Conservation (phyloP, 2,329 filamentous ascomycete genomes). For the Alternaria postmessia region DNA sequence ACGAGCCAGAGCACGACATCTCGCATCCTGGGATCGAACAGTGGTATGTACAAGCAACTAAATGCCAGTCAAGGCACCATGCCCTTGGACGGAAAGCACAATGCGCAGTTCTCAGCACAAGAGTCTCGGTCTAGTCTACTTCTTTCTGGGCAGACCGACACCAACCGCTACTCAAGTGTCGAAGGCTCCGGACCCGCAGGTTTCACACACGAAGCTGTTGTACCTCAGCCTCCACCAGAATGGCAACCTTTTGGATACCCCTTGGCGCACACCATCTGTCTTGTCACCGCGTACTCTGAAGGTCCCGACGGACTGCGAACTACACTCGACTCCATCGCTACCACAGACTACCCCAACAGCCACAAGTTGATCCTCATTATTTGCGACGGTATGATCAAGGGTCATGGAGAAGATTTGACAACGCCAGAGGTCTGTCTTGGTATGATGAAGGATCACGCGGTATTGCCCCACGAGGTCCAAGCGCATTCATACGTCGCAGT, state of each 20-base stretch:
- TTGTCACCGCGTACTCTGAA: slow-evolving; percentile 97
- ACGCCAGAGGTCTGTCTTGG: slow-evolving; percentile 89
- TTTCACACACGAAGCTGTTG: slow-evolving; percentile 96
- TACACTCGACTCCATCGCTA: slow-evolving; percentile 93
- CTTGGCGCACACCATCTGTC: slow-evolving; percentile 88
- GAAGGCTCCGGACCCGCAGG: slow-evolving; percentile 84
- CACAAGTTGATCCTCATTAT: slow-evolving; percentile 97
- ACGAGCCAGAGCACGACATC: slow-evolving; percentile 83
- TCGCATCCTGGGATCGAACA: slow-evolving; percentile 72
- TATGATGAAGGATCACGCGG: slow-evolving; percentile 94
- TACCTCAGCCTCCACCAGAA: slow-evolving; percentile 93
- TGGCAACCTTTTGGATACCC: slow-evolving; percentile 98
- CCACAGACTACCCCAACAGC: slow-evolving; percentile 98
- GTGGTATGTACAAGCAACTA: slow-evolving; percentile 71
- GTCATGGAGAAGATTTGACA: slow-evolving; percentile 83
- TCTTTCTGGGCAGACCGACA: slow-evolving; percentile 53
- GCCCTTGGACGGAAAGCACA: slow-evolving; percentile 52
- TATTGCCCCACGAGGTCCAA: slow-evolving; percentile 81
- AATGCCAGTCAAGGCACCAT: slow-evolving; percentile 67
- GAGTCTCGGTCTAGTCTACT: slow-evolving; percentile 55
- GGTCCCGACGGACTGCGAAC: slow-evolving; percentile 91
- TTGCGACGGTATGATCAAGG: slow-evolving; percentile 97
- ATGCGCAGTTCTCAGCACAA: slow-evolving; percentile 23
- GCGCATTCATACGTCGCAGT: slow-evolving; percentile 97
- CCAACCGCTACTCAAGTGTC: slow-evolving; percentile 60